These are phyloP conservation scores for Globisporangium rhizosaccharum DNA, from an alignment of 352 stramenopile genomes.

Conservation along the genomic window DNA sequence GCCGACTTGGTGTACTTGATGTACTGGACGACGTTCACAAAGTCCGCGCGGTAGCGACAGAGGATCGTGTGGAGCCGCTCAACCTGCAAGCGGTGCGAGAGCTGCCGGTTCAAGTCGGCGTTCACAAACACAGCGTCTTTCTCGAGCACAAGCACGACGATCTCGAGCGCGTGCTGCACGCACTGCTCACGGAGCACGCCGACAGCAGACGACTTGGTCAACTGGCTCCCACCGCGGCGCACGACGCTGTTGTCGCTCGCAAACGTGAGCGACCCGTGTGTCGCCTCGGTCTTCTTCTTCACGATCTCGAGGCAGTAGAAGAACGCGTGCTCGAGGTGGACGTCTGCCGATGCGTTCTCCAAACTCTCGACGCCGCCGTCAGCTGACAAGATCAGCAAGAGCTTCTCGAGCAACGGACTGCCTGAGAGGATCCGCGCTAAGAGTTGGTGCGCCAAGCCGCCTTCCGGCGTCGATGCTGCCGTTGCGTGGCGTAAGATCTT, in stretches of 20 bases:
- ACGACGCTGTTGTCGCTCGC: constrained; percentile 43
- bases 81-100: constrained; percentile 59
- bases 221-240: constrained; percentile 35
- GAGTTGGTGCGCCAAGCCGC: constrained; percentile 62
- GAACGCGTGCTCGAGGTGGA: constrained; percentile 75
- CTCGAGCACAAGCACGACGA: constrained; percentile 69
- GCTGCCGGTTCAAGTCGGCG: constrained; percentile 40
- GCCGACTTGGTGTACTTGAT: constrained; percentile 78
- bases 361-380: constrained; percentile 71
- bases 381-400: constrained; percentile 59
- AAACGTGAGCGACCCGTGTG: constrained; percentile 64
- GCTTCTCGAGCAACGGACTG: constrained; percentile 58
- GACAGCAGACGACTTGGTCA: constrained; percentile 46
- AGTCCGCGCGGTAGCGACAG: constrained; percentile 58
- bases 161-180: constrained; percentile 73
- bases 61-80: constrained; percentile 78
- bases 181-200: constrained; percentile 54
- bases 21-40: constrained; percentile 81
- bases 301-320: constrained; percentile 81
- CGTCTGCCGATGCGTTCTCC: constrained; percentile 62
- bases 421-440: constrained; percentile 64
- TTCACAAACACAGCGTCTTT: constrained; percentile 68
- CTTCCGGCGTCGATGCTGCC: constrained; percentile 31
- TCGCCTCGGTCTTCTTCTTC: constrained; percentile 63
- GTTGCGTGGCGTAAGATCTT: constrained; percentile 57